phyloP scores from a whole-genome alignment of 2,329 filamentous ascomycete genomes.

The Aureobasidium sp. region DNA sequence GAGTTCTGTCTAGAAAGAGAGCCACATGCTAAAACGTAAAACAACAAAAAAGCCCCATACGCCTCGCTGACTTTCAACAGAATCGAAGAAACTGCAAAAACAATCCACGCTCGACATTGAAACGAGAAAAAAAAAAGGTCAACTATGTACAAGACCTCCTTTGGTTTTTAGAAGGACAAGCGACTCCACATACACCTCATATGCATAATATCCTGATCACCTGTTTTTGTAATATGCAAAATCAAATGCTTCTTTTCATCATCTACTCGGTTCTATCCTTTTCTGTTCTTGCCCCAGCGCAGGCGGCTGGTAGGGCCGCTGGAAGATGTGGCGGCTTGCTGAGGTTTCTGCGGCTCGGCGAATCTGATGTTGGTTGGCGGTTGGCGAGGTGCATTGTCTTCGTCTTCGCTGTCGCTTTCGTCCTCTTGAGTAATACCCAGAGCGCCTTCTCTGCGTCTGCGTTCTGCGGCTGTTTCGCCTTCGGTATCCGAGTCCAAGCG shows the following conservation, averaged over 20 bases:
- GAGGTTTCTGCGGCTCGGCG: constrained; percentile 14
- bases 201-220: background rate
- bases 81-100: background rate
- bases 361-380: constrained; percentile 32
- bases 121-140: background rate
- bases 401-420: constrained; percentile 50
- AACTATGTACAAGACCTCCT: constrained; percentile 3
- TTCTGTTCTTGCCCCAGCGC: constrained; percentile 12
- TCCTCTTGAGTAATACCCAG: constrained; percentile 49
- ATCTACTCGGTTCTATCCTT: background rate
- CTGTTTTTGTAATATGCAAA: background rate
- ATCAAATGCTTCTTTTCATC: background rate
- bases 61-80: background rate
- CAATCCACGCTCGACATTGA: background rate
- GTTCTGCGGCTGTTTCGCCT: constrained; percentile 67
- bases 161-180: background rate
- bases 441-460: constrained; percentile 65
- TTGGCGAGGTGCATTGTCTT: constrained; percentile 41
- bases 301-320: background rate
- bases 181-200: background rate
- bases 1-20: background rate
- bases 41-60: background rate
- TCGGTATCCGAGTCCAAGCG: constrained; percentile 31
- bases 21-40: background rate
- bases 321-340: background rate